phyloP scores from a whole-genome alignment of 352 stramenopile genomes.

The Blastocystis sp. region DNA sequence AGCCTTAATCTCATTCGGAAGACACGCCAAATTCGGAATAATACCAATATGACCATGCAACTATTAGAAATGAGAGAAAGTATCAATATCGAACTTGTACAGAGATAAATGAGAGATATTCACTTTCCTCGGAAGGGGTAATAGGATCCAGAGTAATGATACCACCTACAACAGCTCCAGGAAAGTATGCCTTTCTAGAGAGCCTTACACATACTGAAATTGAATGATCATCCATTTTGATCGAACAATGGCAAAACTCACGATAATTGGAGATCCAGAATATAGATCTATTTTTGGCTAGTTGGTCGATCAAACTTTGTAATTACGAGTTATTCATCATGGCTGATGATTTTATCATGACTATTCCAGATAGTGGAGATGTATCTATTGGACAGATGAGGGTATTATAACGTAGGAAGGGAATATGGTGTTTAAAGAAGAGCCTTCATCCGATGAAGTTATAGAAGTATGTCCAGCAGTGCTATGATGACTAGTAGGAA shows the following conservation, averaged over 20 bases:
- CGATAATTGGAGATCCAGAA: background rate
- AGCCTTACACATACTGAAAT: slow-evolving; percentile 30
- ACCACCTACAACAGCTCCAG: slow-evolving; percentile 28
- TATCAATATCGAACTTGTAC: background rate
- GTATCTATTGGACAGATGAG: slow-evolving; percentile 1
- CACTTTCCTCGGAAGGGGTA: background rate
- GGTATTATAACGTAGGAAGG: slow-evolving; percentile 6
- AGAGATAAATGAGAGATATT: slow-evolving; percentile 56
- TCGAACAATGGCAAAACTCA: background rate
- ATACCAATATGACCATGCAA: slow-evolving; percentile 56
- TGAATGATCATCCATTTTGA: background rate
- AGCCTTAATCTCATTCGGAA: background rate
- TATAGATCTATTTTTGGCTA: background rate
- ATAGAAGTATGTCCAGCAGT: no score
- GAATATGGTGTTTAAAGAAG: slow-evolving; percentile 67
- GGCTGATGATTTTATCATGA: slow-evolving; percentile 68
- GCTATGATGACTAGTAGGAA: slow-evolving; percentile 65
- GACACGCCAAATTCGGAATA: slow-evolving; percentile 1
- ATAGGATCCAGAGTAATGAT: slow-evolving; percentile 22
- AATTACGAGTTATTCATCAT: slow-evolving; percentile 8
- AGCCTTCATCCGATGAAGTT: slow-evolving; percentile 72
- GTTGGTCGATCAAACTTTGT: background rate
- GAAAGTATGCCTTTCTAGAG: slow-evolving; percentile 32
- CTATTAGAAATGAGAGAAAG: background rate
- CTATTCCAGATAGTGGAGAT: slow-evolving; percentile 47